Base-by-base conservation (phyloP, 164 flowering plant genomes). In the Magnolia kwangsiensis region DNA sequence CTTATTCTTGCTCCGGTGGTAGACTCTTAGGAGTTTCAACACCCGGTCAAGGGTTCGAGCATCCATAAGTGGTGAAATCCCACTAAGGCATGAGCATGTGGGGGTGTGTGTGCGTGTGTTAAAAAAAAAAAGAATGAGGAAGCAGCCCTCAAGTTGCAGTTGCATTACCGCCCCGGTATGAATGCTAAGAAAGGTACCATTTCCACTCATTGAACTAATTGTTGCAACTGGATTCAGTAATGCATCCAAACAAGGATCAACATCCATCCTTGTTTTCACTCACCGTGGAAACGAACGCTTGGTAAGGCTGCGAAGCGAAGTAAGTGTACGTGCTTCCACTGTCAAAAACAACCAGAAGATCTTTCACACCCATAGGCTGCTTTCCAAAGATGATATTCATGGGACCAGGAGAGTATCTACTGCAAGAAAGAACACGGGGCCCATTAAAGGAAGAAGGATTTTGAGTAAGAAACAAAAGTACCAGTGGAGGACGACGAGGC, bases 291-390 rank as follows among this genome's bases (percentile, higher is more conserved):
- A 87, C 69, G 19, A 94, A 71, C 51, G 86, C 82, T 51, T 88
- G 78, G 83, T 96, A 96, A 65, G 92, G 89, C 76, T 73, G 85
- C 51, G 90, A 82, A 78, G 72, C 80, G 27, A 96, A 81, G 84
- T 96, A 96, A 1, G 92, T 88, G 82, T 89, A 96, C 69, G 99
- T 87, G 83, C 96, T 91, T 71, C 99, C 98, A 75, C 93, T 96
- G 87, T 96, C 99, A 51, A 96, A 96, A 70, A 90, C 77, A 50
- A 85, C 79, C 16, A 45, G 74, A 49, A 91, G 89, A 74, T 85
- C 85, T 80, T 81, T 89, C 0, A 82, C 68, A 20, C 88, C 90
- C 0, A 86, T 86, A 13, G 84, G 45, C 79, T 79, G 88, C 67
- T 87, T 94, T 67, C 87, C 93, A 63, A 81, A 85, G 70, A 80